Base-by-base conservation (phyloP, 345 rosid species). In the Gossypium longicalyx region DNA sequence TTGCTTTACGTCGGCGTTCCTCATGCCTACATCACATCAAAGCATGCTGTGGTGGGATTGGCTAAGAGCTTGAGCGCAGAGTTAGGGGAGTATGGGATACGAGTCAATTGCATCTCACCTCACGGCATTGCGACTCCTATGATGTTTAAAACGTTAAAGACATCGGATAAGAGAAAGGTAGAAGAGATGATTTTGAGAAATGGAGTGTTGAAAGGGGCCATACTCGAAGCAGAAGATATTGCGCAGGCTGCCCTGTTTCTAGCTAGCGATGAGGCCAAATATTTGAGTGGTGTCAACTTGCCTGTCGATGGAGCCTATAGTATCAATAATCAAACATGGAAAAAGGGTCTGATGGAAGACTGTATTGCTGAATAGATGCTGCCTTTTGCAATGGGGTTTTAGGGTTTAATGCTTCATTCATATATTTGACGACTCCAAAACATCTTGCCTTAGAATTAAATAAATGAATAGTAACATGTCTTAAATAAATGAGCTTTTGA, bases 161-260 rank as follows among this genome's bases (percentile, higher is more conserved):
- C 44, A 0, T 52, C 25, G 11, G 59, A 52, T 5, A 70, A 52
- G 73, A 34, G 25, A 25, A 52, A n/a, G 15, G 78, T 54, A 0
- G 82, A 75, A 63, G 65, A 72, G 29, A 2, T 9, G 3, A 76
- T 80, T 82, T 13, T 19, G n/a, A 16, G 27, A 1, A 0, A 17
- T 0, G 86, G 81, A 0, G 84, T 74, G 41, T 34, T 88, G 5
- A 88, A 88, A 45, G 90, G 86, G 56, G 83, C 83, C 77, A 76
- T 80, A 0, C 72, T 86, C 3, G 82, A 82, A 73, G 74, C 86
- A 0, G 84, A 83, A 43, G 92, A 88, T 65, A 57, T 83, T 8
- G 87, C 89, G 0, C 79, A 85, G 73, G 87, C 87, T 0, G 88
- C 87, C 7, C 73, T 88, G 68, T 86, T 70, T 79, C 58, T 88